Evolutionary conservation across 768 basidiomycete species (phyloP).

Genomic region (Tylopilus sp.): DNA sequence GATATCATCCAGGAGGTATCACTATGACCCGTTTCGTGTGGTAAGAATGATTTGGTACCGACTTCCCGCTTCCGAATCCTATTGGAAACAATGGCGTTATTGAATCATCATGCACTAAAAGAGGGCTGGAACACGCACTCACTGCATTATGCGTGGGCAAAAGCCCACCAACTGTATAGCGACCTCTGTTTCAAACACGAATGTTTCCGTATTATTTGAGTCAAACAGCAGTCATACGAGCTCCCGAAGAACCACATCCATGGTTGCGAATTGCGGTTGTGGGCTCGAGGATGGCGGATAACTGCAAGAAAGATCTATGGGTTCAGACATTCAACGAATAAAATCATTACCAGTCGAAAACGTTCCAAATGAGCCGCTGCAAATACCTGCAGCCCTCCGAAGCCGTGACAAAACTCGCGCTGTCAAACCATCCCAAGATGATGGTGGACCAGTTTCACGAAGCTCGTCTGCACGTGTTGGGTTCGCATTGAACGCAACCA

Average conservation of each 20-base stretch:
- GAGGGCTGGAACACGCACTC: neutral
- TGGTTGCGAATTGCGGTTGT: slow-evolving; percentile 4
- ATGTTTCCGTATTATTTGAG: slow-evolving; percentile 2
- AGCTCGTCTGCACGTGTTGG: slow-evolving; percentile 14
- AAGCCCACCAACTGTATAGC: slow-evolving; percentile 7
- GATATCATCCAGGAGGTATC: slow-evolving; percentile 15
- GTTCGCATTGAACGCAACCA: slow-evolving; percentile 1
- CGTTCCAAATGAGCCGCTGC: slow-evolving; percentile 14
- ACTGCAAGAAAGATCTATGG: neutral
- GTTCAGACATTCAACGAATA: neutral
- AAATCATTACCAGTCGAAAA: slow-evolving; percentile 3
- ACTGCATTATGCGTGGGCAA: neutral
- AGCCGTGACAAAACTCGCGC: slow-evolving; percentile 14
- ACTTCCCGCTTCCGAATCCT: slow-evolving; percentile 6
- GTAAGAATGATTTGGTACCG: slow-evolving; percentile 10
- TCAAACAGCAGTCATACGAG: slow-evolving; percentile 3
- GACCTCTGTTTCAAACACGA: slow-evolving; percentile 9
- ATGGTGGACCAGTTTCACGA: slow-evolving; percentile 11
- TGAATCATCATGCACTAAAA: neutral
- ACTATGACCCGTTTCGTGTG: slow-evolving; percentile 17
- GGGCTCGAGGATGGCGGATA: slow-evolving; percentile 9
- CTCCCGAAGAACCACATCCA: slow-evolving; percentile 12
- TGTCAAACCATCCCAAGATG: slow-evolving; percentile 10
- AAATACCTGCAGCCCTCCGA: slow-evolving; percentile 1
- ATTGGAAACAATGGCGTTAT: neutral